Base-by-base conservation (phyloP, 2,329 filamentous ascomycete genomes). In the Tolypocladium tropicale region DNA sequence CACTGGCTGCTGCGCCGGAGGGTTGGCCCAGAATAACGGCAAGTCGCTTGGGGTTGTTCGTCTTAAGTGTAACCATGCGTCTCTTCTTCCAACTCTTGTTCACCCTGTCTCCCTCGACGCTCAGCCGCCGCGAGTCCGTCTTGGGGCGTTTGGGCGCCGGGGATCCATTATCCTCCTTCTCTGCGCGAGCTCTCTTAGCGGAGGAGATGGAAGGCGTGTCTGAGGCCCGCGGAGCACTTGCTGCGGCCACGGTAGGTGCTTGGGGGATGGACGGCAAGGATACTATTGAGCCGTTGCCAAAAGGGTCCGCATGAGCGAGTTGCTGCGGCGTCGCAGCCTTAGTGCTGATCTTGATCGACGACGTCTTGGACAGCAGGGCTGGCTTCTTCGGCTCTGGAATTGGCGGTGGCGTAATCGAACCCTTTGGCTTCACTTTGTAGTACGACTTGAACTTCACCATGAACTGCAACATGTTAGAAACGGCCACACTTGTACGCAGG, bases 111-210 rank as follows among this genome's bases (percentile, higher is more conserved):
- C 58, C 57, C 1, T 64, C 61, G 2, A 54, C 51, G 16, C 60
- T 63, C 7, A 60, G 55, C 3, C 61, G 58, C 18, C 62, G 61
- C 2, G 63, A 57, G 39, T 72, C 69, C 7, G 67, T 64, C 62
- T 74, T 75, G 5, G 71, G 67, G 14, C 73, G 67, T 63, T 75
- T 75, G 0, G 71, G 64, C 30, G 66, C 68, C 1, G 73, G 72
- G 1, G 65, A 64, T 4, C 62, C 60, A 30, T 63, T 60, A 39
- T 72, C 71, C 5, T 70, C 67, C 56, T 71, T 72, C 16, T 74
- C 73, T 36, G 70, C 64, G 3, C 69, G 70, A 21, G 72, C 65
- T 18, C 73, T 66, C 57, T 75, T 75, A 32, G 60, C 56, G 9
- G 61, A 62, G 16, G 65, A 58, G 21, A 46, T 33, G 16, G 64